Evolutionary conservation across 2,329 filamentous ascomycete species (phyloP).

Genomic region (Arthrobotrys pseudoclavata): DNA sequence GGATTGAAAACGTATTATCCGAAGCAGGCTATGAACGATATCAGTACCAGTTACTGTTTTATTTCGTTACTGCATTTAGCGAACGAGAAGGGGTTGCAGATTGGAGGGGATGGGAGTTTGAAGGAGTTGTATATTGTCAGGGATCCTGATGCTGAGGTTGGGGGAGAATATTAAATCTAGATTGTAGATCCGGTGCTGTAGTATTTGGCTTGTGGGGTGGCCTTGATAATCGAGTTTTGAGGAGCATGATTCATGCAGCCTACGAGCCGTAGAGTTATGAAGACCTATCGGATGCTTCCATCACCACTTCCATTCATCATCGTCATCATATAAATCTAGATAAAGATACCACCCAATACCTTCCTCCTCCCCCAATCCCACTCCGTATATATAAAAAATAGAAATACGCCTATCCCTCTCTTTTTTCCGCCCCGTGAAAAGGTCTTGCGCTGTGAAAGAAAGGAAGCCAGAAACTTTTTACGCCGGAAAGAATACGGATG

Average conservation of each 20-base stretch:
- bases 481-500: slow-evolving; percentile 3
- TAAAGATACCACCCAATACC: background rate
- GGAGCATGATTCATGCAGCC: background rate
- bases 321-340: slow-evolving; percentile 16
- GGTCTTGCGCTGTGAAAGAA: slow-evolving; percentile 13
- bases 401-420: slow-evolving; percentile 10
- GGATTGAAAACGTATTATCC: slow-evolving; percentile 87
- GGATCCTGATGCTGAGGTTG: slow-evolving; percentile 68
- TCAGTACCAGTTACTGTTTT: slow-evolving; percentile 93
- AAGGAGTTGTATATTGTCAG: slow-evolving; percentile 69
- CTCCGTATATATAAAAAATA: too few relatives aligned
- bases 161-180: slow-evolving; percentile 48
- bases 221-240: background rate
- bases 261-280: slow-evolving; percentile 11
- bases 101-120: slow-evolving; percentile 72
- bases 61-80: slow-evolving; percentile 92
- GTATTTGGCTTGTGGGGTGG: background rate
- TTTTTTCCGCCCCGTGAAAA: slow-evolving; percentile 1
- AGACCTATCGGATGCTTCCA: background rate
- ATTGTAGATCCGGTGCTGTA: background rate
- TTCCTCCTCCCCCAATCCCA: slow-evolving; percentile 1
- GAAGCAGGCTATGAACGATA: slow-evolving; percentile 87
- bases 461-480: slow-evolving; percentile 20
- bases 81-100: slow-evolving; percentile 89
- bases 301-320: slow-evolving; percentile 1